A percentile compares a stretch with the other conserved stretches of the same genome.
Conservation (phyloP, 257 asterid genomes). For the Solanum pinnatisectum region DNA sequence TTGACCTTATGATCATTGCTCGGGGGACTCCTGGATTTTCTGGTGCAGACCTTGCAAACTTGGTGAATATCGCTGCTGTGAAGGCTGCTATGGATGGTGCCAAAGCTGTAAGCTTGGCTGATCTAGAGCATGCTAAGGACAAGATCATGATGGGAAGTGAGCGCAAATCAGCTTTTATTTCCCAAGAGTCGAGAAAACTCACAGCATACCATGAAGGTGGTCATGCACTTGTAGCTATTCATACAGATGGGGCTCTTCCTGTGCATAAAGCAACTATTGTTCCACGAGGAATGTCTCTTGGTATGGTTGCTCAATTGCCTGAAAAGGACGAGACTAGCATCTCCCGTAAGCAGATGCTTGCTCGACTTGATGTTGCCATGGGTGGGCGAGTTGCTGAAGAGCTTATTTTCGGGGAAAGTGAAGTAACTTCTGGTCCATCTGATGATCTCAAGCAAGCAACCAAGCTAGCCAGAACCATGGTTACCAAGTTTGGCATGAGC, state of each 20-base stretch:
- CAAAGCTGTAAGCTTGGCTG: conserved; percentile 60
- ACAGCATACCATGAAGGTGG: conserved; percentile 96
- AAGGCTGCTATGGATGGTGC: conserved; percentile 94
- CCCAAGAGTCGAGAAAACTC: conserved; percentile 58
- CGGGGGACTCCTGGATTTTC: conserved; percentile 96
- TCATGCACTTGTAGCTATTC: conserved; percentile 81
- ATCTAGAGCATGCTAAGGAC: conserved; percentile 89
- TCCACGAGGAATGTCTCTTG: conserved; percentile 85
- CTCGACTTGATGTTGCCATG: conserved; percentile 76
- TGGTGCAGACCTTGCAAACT: conserved; percentile 90
- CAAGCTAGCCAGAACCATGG: conserved; percentile 71
- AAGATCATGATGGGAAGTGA: conserved; percentile 95
- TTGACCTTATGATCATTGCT: conserved; percentile 72
- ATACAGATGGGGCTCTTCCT: conserved; percentile 76
- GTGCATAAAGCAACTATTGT: conserved; percentile 91
- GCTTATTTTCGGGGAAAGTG: conserved; percentile 73
- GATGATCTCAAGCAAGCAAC: conserved; percentile 78
- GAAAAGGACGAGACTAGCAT: conserved; percentile 74
- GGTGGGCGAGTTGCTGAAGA: conserved; percentile 95
- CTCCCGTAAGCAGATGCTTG: conserved; percentile 78
- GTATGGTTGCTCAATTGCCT: conserved; percentile 80
- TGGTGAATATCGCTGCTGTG: conserved; percentile 76
- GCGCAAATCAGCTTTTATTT: conserved; percentile 82
- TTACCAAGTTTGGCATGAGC: conserved; percentile 82
- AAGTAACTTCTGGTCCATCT: conserved; percentile 91